Evolutionary conservation across 225 moss, liverwort and hornwort species (phyloP), one percentile per base, ranked within the genome.

Genomic region (Neckera pumila): DNA sequence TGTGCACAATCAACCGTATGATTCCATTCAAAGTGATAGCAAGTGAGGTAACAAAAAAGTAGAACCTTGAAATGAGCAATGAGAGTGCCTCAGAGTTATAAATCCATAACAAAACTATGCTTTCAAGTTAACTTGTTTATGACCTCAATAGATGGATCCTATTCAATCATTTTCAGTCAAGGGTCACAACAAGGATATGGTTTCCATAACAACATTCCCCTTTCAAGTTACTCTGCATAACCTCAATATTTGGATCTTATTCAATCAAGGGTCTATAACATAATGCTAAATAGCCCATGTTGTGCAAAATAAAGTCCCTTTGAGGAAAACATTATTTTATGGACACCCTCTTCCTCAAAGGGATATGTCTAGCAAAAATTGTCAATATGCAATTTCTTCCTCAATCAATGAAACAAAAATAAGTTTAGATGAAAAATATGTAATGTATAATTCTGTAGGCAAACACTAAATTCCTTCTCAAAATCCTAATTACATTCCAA

Each of bases 401-500:
- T 76, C 3, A 13, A 2, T 21, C 2, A 1, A 51, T 76, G 33
- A 33, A 53, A 8, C 22, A 2, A 34, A 76, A 34, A 8, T 13
- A 51, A 53, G 34, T 34, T 34, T 4, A 34, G 21, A 21, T 76
- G 51, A 33, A 76, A 34, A 51, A 31, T 7, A 76, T 13, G 34
- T 34, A 14, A 34, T 36, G 5, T 1, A 22, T 9, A 36, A 22
- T 36, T 76, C 2, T 76, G 0, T 8, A 1, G 3, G 22, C 76
- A 53, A 76, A 22, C 1, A 14, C 18, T 3, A 53, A 53, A 76
- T 22, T 3, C 9, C 14, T 22, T 22, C 5, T 76, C 25, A 77
- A 56, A 56, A n/a, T 56, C 77, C n/a, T n/a, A 23, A 23, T 56
- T 9, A 15, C 0, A 0, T 1, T 10, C 10, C 0, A 13, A 76